Base-by-base conservation (phyloP, 345 rosid genomes). In the Citrus reticulata region DNA sequence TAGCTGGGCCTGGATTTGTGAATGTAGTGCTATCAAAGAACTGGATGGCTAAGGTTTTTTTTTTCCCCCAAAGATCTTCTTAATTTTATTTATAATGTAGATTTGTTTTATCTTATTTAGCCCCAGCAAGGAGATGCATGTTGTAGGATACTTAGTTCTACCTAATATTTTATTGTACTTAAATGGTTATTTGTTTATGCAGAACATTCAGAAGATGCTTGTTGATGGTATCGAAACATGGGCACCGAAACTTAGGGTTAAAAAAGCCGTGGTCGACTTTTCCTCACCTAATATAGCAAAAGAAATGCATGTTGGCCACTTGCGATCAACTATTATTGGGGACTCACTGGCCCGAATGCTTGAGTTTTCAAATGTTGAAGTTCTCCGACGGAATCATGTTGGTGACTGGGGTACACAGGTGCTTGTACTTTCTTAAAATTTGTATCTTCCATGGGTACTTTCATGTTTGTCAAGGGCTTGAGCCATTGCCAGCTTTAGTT, bases 391-490 rank as follows among this genome's bases (percentile, higher is more conserved):
- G 73, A 95, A 95, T 86, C 99, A 95, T 90, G 99, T 95, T 85
- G 99, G 99, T 80, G 99, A 96, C 68, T 96, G 99, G 99, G 99
- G 99, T 70, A 96, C 99, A 75, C 99, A 96, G 97, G 99, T 95
- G 81, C 63, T 55, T 81, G n/a, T 65, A 61, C 25, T 79, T 77
- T 42, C 69, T 72, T 46, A 35, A 24, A 51, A 22, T 69, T 5
- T 14, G 27, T 70, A 32, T n/a, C 16, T 46, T 14, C 22, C 63
- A 24, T 49, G 66, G 13, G 32, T 29, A 35, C n/a, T 29, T 27
- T n/a, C 57, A 20, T 46, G 60, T 61, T 17, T 75, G 7, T 11
- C 25, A 11, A 70, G 49, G 34, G 57, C 49, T 39, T 30, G 69
- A 66, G 20, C 40, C 54, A 11, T 68, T 51, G 20, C 34, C 32